Evolutionary conservation across 352 stramenopile genomes (phyloP).

Genomic region (Phytophthora meadii): DNA sequence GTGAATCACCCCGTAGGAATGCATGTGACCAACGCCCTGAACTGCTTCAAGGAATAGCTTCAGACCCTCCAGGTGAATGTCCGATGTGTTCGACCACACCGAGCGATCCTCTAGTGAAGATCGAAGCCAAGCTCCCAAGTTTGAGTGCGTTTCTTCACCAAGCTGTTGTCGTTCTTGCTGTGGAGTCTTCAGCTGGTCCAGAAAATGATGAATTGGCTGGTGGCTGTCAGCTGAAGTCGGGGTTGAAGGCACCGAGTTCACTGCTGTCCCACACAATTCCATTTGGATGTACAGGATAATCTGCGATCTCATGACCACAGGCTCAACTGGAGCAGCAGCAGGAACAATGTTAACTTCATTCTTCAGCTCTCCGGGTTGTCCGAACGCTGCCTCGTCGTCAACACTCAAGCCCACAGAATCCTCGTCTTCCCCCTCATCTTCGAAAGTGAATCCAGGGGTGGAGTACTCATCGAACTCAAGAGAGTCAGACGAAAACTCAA

Average conservation of each 20-base stretch:
- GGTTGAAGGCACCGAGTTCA: conserved; percentile 29
- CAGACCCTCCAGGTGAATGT: conserved; percentile 65
- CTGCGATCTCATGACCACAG: conserved; percentile 41
- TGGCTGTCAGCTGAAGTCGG: conserved; percentile 27
- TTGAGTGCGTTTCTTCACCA: conserved; percentile 58
- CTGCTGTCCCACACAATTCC: conserved; percentile 59
- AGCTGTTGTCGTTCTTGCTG: conserved; percentile 31
- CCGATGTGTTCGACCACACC: conserved; percentile 40
- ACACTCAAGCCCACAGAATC: conserved; percentile 43
- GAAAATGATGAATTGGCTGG: conserved; percentile 54
- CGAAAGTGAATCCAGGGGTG: conserved; percentile 63
- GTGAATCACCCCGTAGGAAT: conserved; percentile 75
- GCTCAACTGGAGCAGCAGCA: conserved; percentile 11
- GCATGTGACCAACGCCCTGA: conserved; percentile 79
- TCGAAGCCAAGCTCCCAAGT: conserved; percentile 74
- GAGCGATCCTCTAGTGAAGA: conserved; percentile 60
- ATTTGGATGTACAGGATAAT: conserved; percentile 85
- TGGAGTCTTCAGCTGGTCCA: conserved; percentile 47
- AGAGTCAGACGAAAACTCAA: conserved; percentile 56
- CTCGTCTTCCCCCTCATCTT: conserved; percentile 50
- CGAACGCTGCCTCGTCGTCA: conserved; percentile 38
- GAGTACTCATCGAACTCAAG: conserved; percentile 68
- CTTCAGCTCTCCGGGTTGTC: conserved; percentile 28
- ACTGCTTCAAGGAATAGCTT: conserved; percentile 71
- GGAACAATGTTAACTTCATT: conserved; percentile 16